phyloP scores from a whole-genome alignment of 2,329 filamentous ascomycete genomes.

The Alternaria viburni region DNA sequence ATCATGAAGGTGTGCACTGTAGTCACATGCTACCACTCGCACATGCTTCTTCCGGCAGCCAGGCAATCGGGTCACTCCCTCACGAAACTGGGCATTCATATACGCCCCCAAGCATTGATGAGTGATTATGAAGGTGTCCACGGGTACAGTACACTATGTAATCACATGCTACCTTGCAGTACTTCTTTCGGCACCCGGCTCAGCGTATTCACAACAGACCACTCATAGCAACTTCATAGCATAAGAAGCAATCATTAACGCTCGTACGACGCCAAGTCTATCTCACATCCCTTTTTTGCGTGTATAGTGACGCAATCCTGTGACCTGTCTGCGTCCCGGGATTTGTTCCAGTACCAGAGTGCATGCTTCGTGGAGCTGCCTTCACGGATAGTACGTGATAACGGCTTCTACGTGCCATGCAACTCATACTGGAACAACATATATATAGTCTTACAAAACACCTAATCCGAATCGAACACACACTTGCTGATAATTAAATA shows the following conservation, averaged over 20 bases:
- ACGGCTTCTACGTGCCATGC: background rate
- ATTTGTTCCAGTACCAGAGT: background rate
- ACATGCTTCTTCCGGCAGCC: background rate
- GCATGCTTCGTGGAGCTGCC: background rate
- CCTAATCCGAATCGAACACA: background rate
- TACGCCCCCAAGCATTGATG: background rate
- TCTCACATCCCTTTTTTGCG: background rate
- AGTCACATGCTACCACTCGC: background rate
- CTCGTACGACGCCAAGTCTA: background rate
- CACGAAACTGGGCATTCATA: too few relatives aligned
- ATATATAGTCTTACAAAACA: slow-evolving; percentile 10
- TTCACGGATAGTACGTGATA: background rate
- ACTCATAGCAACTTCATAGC: background rate
- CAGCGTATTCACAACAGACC: background rate
- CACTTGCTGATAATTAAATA: background rate
- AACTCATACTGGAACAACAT: background rate
- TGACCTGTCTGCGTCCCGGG: too few relatives aligned
- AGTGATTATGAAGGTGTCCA: background rate
- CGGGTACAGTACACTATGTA: background rate
- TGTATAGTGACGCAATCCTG: background rate
- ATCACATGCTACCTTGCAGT: background rate
- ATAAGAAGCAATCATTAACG: slow-evolving; percentile 8
- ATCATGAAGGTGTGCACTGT: background rate
- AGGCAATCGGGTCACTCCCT: too few relatives aligned
- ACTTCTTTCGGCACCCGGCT: background rate